phyloP scores from a whole-genome alignment of 1,139 yeast genomes.

The Kurtzmaniella quercitrusa region DNA sequence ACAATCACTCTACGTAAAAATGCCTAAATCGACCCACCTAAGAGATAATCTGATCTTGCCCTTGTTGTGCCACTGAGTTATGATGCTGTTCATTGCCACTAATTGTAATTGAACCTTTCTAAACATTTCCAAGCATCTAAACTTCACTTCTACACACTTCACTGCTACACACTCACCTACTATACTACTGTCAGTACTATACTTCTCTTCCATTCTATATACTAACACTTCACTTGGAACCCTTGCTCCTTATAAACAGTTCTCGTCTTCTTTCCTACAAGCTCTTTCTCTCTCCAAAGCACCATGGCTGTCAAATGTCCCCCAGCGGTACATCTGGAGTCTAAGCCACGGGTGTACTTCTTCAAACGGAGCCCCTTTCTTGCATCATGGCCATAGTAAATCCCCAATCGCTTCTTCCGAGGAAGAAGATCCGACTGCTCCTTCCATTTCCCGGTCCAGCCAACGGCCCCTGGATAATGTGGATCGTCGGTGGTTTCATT shows the following conservation, averaged over 20 bases:
- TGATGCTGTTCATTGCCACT: no score
- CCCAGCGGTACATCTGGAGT: conserved; percentile 79
- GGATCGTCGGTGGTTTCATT: conserved; percentile 52
- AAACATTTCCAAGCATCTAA: no score
- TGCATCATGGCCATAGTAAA: conserved; percentile 90
- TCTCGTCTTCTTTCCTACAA: conserved; percentile 11
- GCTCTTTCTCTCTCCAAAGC: conserved; percentile 27
- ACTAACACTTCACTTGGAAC: conserved; percentile 20
- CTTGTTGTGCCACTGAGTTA: no score
- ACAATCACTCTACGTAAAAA: no score
- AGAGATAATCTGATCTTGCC: no score
- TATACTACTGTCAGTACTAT: no score
- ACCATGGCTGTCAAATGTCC: conserved; percentile 65
- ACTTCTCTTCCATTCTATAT: no score
- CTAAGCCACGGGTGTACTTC: conserved; percentile 72
- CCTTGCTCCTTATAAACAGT: conserved; percentile 21
- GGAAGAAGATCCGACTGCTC: conserved; percentile 36
- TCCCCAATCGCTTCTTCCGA: conserved; percentile 36
- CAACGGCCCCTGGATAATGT: conserved; percentile 42
- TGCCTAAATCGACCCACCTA: no score
- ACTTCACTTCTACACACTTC: no score
- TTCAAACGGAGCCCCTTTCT: conserved; percentile 64
- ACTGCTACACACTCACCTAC: neutral
- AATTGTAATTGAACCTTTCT: no score
- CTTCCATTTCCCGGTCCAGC: conserved; percentile 68